These are phyloP conservation scores for Candida anutae DNA, from an alignment of 1,139 yeast species.

Conservation along the genomic window DNA sequence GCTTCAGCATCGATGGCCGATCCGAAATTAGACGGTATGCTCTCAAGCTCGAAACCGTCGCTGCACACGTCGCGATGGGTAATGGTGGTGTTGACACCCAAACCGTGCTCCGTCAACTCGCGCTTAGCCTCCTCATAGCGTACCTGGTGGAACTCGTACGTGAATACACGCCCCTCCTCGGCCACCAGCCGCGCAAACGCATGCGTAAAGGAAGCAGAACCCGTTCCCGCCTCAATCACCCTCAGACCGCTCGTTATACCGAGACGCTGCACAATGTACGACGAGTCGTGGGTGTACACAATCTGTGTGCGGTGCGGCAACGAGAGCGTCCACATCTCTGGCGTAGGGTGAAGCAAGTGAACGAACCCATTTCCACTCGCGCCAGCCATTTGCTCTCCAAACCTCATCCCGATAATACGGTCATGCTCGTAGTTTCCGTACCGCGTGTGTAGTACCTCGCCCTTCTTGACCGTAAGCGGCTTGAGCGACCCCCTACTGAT, in stretches of 20 bases:
- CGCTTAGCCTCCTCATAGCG: slow-evolving; percentile 69
- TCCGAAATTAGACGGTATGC: slow-evolving; percentile 24
- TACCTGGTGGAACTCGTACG: slow-evolving; percentile 87
- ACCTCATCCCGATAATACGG: slow-evolving; percentile 71
- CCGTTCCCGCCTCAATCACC: slow-evolving; percentile 97
- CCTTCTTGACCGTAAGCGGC: slow-evolving; percentile 57
- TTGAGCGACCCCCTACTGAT: slow-evolving; percentile 73
- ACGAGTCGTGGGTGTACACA: slow-evolving; percentile 92
- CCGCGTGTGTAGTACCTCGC: slow-evolving; percentile 66
- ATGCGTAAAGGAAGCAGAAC: slow-evolving; percentile 93
- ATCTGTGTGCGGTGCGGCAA: slow-evolving; percentile 97
- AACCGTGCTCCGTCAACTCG: slow-evolving; percentile 70
- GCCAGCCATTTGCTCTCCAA: slow-evolving; percentile 83
- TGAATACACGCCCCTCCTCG: slow-evolving; percentile 54
- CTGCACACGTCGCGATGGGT: slow-evolving; percentile 93
- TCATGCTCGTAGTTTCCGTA: slow-evolving; percentile 84
- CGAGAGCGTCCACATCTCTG: slow-evolving; percentile 92
- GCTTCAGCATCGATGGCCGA: slow-evolving; percentile 24
- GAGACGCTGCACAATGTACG: slow-evolving; percentile 79
- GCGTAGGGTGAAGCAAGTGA: slow-evolving; percentile 83
- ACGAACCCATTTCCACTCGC: slow-evolving; percentile 78
- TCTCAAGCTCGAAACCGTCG: slow-evolving; percentile 62
- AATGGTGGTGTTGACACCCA: slow-evolving; percentile 36
- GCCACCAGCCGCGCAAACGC: slow-evolving; percentile 80
- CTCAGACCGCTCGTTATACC: slow-evolving; percentile 65